A percentile compares a stretch with the other conserved stretches of the same genome.
Conservation (phyloP, 768 basidiomycete species). For the Lactarius quietus region DNA sequence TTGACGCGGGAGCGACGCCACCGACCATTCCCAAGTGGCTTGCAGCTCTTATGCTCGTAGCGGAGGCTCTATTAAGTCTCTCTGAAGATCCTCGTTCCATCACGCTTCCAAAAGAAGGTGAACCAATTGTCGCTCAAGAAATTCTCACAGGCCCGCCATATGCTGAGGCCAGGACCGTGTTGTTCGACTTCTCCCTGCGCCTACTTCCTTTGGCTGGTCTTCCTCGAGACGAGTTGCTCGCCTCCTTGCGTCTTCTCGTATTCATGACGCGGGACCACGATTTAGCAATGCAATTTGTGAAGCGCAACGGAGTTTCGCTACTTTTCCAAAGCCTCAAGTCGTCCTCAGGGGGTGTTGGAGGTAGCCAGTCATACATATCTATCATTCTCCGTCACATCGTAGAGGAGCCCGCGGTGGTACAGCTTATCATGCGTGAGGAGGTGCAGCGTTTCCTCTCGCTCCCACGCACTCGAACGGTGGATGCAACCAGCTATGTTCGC, state of each 20-base stretch:
- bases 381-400: conserved; percentile 90
- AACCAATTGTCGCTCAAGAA: conserved; percentile 49
- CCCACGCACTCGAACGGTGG: conserved; percentile 63
- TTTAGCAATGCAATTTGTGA: conserved; percentile 64
- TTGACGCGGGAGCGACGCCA: conserved; percentile 49
- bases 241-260: conserved; percentile 78
- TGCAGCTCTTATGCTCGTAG: conserved; percentile 77
- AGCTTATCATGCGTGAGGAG: conserved; percentile 74
- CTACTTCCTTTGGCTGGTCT: conserved; percentile 63
- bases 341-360: conserved; percentile 47
- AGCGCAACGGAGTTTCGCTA: conserved; percentile 54
- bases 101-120: conserved; percentile 65
- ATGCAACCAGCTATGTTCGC: conserved; percentile 69
- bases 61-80: conserved; percentile 75
- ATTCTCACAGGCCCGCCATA: conserved; percentile 60
- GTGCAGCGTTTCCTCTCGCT: conserved; percentile 78
- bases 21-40: conserved; percentile 78
- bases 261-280: conserved; percentile 72
- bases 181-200: conserved; percentile 75
- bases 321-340: conserved; percentile 67
- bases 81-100: conserved; percentile 69
- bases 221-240: conserved; percentile 77
- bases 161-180: conserved; percentile 53
- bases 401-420: conserved; percentile 66
- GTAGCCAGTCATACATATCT: conserved; percentile 78